These are phyloP conservation scores for Thielaviopsis musarum DNA, from an alignment of 2,329 filamentous ascomycete genomes.

Conservation along the genomic window DNA sequence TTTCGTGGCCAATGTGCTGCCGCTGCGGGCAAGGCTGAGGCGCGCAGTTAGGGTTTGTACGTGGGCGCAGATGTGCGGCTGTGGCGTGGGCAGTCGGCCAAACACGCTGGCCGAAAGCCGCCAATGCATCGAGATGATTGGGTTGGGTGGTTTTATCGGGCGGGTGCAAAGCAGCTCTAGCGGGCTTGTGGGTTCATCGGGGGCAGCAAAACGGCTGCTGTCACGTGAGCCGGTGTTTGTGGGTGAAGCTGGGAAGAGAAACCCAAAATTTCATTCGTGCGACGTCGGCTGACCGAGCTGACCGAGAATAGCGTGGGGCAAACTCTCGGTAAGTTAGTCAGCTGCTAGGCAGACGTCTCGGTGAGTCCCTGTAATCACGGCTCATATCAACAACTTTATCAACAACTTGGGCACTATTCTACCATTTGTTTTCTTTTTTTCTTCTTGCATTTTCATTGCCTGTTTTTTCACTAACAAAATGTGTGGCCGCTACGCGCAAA, in stretches of 20 bases:
- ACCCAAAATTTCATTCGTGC: conserved; percentile 1
- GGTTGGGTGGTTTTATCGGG: not conserved
- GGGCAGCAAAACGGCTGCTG: not conserved
- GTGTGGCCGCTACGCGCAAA: conserved; percentile 23
- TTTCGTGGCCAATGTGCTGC: not conserved
- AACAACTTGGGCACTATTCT: not conserved
- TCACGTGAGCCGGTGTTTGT: not conserved
- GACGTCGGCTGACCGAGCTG: conserved; percentile 5
- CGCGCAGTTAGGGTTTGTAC: not conserved
- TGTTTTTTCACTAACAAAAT: conserved; percentile 14
- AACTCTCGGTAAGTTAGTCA: not conserved
- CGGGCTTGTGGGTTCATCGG: not conserved
- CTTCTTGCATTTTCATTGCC: not conserved
- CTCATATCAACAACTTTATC: not conserved
- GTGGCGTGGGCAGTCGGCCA: conserved; percentile 4
- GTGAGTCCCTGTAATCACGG: not conserved
- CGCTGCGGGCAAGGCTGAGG: not conserved
- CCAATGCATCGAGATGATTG: conserved; percentile 7
- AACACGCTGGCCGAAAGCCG: conserved; percentile 9
- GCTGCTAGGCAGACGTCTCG: not conserved
- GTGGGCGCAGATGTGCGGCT: not conserved
- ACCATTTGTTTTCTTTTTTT: not conserved
- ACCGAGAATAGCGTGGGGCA: not conserved
- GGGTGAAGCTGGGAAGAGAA: not conserved
- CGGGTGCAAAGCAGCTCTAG: not conserved